These are phyloP conservation scores for Hymenoscyphus fraxineus DNA, from an alignment of 2,329 filamentous ascomycete genomes.

Conservation along the genomic window DNA sequence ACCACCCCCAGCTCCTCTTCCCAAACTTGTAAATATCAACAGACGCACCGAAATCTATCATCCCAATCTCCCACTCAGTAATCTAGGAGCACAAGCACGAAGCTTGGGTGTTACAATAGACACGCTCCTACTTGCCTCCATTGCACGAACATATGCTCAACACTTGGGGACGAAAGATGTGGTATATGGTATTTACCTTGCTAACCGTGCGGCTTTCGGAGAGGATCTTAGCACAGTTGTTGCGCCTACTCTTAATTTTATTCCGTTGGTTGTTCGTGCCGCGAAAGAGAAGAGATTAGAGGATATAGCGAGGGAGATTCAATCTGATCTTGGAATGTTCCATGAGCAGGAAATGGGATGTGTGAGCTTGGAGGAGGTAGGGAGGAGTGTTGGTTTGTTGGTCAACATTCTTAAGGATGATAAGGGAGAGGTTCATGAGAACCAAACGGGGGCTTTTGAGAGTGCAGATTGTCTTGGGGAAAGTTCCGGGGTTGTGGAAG, in stretches of 20 bases:
- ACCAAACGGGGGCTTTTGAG: conserved; percentile 12
- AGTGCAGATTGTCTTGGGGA: conserved; percentile 13
- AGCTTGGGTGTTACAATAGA: conserved; percentile 63
- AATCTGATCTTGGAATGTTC: conserved; percentile 64
- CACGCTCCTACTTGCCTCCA: conserved; percentile 69
- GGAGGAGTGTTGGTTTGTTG: conserved; percentile 64
- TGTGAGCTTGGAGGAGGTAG: conserved; percentile 69
- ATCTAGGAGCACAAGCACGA: conserved; percentile 43
- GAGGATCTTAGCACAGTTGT: conserved; percentile 46
- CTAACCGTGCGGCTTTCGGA: conserved; percentile 61
- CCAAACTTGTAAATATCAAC: conserved; percentile 27
- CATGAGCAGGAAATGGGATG: conserved; percentile 50
- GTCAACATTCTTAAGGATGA: conserved; percentile 69
- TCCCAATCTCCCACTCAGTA: conserved; percentile 43
- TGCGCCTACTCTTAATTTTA: conserved; percentile 73
- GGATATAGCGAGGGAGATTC: conserved; percentile 57
- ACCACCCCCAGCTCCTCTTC: conserved; percentile 24
- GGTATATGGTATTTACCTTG: conserved; percentile 76
- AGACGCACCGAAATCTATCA: conserved; percentile 41
- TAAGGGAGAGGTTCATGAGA: background rate
- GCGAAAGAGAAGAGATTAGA: conserved; percentile 38
- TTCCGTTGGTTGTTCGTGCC: conserved; percentile 61
- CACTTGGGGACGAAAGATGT: conserved; percentile 39
- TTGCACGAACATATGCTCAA: conserved; percentile 45
- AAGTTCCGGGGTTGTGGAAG: conserved; percentile 16